phyloP scores from a whole-genome alignment of 2,329 filamentous ascomycete species.

The Massarina eburnea region DNA sequence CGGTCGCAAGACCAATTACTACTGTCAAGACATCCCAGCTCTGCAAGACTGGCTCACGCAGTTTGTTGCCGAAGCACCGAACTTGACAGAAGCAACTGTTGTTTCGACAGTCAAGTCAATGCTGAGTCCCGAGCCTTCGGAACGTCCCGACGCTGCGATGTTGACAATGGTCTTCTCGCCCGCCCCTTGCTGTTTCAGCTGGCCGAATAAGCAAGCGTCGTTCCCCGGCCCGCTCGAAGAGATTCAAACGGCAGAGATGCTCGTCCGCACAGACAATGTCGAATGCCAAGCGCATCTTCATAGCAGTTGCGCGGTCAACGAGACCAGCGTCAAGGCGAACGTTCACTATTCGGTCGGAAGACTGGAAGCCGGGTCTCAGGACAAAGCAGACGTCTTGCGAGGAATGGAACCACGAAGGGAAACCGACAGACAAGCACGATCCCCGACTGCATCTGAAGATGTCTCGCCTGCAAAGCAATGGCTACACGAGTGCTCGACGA shows the following conservation, averaged over 20 bases:
- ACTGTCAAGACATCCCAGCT: constrained; percentile 37
- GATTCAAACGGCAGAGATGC: constrained; percentile 25
- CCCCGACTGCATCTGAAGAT: too few relatives aligned
- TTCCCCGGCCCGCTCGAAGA: constrained; percentile 39
- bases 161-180: constrained; percentile 38
- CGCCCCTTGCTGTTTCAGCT: constrained; percentile 40
- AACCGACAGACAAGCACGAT: too few relatives aligned
- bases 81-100: constrained; percentile 24
- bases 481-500: constrained; percentile 30
- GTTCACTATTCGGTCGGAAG: too few relatives aligned
- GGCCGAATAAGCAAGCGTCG: constrained; percentile 35
- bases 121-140: constrained; percentile 28
- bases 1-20: constrained; percentile 35
- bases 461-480: constrained; percentile 27
- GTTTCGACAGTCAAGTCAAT: constrained; percentile 34
- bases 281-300: constrained; percentile 19
- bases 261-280: constrained; percentile 19
- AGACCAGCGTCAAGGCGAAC: constrained; percentile 5
- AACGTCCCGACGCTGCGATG: constrained; percentile 33
- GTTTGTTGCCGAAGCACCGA: constrained; percentile 21
- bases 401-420: too few relatives aligned
- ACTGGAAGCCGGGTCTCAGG: too few relatives aligned
- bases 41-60: constrained; percentile 29
- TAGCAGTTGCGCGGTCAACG: neutral
- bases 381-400: too few relatives aligned